phyloP scores from a whole-genome alignment of 768 basidiomycete genomes.

The Russula emetica region DNA sequence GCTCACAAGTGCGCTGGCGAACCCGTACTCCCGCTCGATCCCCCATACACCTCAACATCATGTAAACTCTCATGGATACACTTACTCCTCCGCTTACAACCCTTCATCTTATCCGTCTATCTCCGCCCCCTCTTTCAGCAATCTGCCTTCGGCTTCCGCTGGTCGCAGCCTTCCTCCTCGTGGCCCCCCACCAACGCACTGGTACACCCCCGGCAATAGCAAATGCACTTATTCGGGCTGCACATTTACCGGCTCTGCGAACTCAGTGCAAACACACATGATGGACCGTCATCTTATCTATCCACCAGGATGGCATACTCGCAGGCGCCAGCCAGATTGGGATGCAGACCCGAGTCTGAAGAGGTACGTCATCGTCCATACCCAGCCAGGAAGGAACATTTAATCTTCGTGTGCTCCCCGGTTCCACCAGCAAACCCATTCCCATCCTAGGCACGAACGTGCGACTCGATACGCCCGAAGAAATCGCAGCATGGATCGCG shows the following conservation, averaged over 20 bases:
- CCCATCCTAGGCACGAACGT: conserved; percentile 78
- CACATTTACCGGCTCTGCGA: conserved; percentile 61
- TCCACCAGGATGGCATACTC: conserved; percentile 65
- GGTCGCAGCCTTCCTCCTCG: conserved; percentile 6
- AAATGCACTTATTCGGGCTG: conserved; percentile 65
- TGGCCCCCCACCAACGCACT: conserved; percentile 30
- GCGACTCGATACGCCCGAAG: conserved; percentile 74
- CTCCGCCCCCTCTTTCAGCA: conserved; percentile 16
- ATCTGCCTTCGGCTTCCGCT: not conserved
- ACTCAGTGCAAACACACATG: conserved; percentile 72
- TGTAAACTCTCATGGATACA: conserved; percentile 35
- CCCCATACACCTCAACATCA: conserved; percentile 26
- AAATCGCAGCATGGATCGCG: conserved; percentile 77
- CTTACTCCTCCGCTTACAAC: conserved; percentile 35
- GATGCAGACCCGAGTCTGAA: conserved; percentile 79
- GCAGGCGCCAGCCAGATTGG: conserved; percentile 58
- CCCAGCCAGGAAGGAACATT: not conserved
- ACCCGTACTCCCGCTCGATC: conserved; percentile 34
- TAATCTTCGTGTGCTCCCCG: not conserved
- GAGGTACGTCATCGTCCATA: conserved; percentile 47
- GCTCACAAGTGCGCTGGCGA: conserved; percentile 30
- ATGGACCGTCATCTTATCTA: conserved; percentile 89
- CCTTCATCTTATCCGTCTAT: conserved; percentile 11
- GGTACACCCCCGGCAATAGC: conserved; percentile 60
- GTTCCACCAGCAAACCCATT: conserved; percentile 53